Conservation (phyloP, 768 basidiomycete genomes). For the Chalciporus chontae region DNA sequence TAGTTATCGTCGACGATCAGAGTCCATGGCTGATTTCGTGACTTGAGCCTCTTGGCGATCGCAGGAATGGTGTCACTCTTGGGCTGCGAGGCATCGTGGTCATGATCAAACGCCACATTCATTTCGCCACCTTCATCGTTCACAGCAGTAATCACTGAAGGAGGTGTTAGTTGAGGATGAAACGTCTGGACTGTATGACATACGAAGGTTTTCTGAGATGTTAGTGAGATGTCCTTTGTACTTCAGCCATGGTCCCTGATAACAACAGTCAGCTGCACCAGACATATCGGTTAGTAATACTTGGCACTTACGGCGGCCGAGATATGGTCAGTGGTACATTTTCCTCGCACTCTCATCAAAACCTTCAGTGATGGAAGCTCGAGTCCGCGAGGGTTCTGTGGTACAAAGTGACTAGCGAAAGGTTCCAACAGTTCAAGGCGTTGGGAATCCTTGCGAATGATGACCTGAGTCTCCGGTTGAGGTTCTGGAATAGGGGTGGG, state of each 20-base stretch:
- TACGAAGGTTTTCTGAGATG: slow-evolving; percentile 92
- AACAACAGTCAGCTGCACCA: slow-evolving; percentile 3
- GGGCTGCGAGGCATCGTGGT: slow-evolving; percentile 41
- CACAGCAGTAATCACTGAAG: slow-evolving; percentile 83
- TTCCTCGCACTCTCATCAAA: slow-evolving; percentile 89
- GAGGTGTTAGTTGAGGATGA: slow-evolving; percentile 3
- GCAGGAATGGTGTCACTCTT: slow-evolving; percentile 81
- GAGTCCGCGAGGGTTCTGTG: slow-evolving; percentile 45
- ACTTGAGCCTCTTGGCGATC: slow-evolving; percentile 86
- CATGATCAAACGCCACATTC: slow-evolving; percentile 85
- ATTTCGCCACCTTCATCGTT: slow-evolving; percentile 95
- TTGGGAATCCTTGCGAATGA: slow-evolving; percentile 75
- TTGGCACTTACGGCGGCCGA: slow-evolving; percentile 77
- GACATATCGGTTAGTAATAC: neutral
- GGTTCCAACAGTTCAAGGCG: slow-evolving; percentile 85
- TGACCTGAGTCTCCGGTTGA: slow-evolving; percentile 69
- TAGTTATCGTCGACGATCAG: slow-evolving; percentile 95
- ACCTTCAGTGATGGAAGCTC: slow-evolving; percentile 85
- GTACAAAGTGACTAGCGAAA: slow-evolving; percentile 72
- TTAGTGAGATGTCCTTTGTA: slow-evolving; percentile 97
- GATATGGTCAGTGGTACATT: slow-evolving; percentile 99
- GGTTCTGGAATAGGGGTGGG: slow-evolving; percentile 73
- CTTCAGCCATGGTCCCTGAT: slow-evolving; percentile 94
- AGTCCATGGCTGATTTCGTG: slow-evolving; percentile 84
- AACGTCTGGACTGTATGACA: slow-evolving; percentile 29